Conservation (phyloP, 352 stramenopile species). For the Peronospora destructor region DNA sequence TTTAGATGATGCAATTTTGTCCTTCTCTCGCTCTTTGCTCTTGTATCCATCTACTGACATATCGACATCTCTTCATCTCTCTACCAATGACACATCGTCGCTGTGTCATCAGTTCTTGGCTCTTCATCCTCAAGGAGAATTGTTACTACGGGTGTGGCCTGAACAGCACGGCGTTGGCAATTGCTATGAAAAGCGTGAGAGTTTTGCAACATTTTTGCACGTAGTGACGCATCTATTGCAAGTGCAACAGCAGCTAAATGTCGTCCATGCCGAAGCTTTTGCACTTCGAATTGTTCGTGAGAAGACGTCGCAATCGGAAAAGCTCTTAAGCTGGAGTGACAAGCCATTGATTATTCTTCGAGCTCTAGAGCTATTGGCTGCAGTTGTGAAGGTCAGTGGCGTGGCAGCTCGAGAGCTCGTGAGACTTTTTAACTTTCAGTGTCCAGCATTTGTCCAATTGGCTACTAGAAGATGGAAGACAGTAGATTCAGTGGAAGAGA, state of each 20-base stretch:
- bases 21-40: slow-evolving; percentile 29
- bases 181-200: slow-evolving; percentile 64
- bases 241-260: slow-evolving; percentile 22
- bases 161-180: slow-evolving; percentile 38
- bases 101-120: slow-evolving; percentile 36
- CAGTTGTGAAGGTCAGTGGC: slow-evolving; percentile 37
- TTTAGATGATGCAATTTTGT: slow-evolving; percentile 45
- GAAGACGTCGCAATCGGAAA: slow-evolving; percentile 57
- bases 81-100: slow-evolving; percentile 11
- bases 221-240: slow-evolving; percentile 43
- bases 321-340: slow-evolving; percentile 78
- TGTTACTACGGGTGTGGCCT: slow-evolving; percentile 60
- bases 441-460: slow-evolving; percentile 52
- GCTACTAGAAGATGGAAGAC: slow-evolving; percentile 55
- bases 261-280: slow-evolving; percentile 43
- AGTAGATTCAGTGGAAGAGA: slow-evolving; percentile 14
- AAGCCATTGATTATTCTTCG: slow-evolving; percentile 74
- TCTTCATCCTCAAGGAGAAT: slow-evolving; percentile 47
- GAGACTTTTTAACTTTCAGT: slow-evolving; percentile 75
- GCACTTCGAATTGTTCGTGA: slow-evolving; percentile 62
- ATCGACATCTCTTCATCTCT: background rate
- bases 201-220: slow-evolving; percentile 61
- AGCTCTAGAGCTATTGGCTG: slow-evolving; percentile 52
- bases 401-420: slow-evolving; percentile 58
- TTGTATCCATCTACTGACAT: slow-evolving; percentile 1